Conservation (phyloP, 129 eudicot species). For the Glebionis coronaria region DNA sequence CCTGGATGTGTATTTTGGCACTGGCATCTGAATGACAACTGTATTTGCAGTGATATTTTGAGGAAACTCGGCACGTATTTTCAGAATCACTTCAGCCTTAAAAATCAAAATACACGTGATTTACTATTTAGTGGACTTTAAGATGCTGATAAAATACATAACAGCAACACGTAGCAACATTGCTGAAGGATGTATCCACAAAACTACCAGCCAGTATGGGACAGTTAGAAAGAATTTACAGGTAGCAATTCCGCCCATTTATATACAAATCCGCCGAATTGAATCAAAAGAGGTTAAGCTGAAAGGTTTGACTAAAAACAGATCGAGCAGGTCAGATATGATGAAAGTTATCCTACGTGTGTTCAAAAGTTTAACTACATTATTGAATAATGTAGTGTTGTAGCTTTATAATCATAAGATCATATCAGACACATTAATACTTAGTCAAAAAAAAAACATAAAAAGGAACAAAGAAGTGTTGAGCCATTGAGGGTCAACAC, state of each 20-base stretch:
- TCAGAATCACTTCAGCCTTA: conserved; percentile 82
- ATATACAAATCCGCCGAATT: background rate
- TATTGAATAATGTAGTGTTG: background rate
- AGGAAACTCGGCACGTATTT: conserved; percentile 79
- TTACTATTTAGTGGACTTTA: background rate
- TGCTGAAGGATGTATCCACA: conserved; percentile 5
- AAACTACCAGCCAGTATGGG: conserved; percentile 14
- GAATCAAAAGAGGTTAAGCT: background rate
- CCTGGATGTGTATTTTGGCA: conserved; percentile 86
- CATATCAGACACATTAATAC: background rate
- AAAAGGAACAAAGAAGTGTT: no score
- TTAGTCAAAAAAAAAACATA: background rate
- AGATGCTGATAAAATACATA: conserved; percentile 8
- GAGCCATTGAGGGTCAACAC: no score
- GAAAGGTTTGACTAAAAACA: background rate
- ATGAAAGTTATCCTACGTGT: background rate
- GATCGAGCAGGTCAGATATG: background rate
- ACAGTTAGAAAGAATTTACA: conserved; percentile 1
- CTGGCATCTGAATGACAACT: conserved; percentile 80
- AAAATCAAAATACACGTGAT: conserved; percentile 5
- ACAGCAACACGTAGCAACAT: conserved; percentile 18
- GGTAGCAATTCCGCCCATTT: conserved; percentile 1
- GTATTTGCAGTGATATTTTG: conserved; percentile 83
- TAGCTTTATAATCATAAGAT: background rate
- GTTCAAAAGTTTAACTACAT: background rate